Base-by-base conservation (phyloP, 2,329 filamentous ascomycete species). In the Aureobasidium vineae region DNA sequence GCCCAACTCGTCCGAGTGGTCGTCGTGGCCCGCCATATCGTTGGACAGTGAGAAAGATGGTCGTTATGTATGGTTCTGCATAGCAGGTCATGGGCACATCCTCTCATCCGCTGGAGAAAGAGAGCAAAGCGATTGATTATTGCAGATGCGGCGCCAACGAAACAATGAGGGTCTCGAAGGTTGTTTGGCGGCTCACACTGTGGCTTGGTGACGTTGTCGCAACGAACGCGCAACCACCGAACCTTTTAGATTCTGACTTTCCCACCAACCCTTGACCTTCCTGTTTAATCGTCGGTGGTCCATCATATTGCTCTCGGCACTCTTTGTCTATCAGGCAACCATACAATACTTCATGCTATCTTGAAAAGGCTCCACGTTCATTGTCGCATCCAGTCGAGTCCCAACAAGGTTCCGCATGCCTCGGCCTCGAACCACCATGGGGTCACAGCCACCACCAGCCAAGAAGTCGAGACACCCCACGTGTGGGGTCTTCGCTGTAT, bases 1-100 rank as follows among this genome's bases (percentile, higher is more conserved):
- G 26, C 64, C 66, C 21, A 68, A 50, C 49, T 68, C 28, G 65
- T 66, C 61, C 59, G 43, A 56, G 36, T 65, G 65, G 59, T 64
- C 68, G 52, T 61, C 70, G 59, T 68, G 69, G 69, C 38, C 70
- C 26, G 56, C 68, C 71, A 69, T 69, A 10, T 63, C 11, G 49
- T 41, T 50, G 23, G 33, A 57, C 5, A 19, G 8, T 41, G 23
- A 28, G 3, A 31, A 56, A 23, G 3, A n/a, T 38, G 31, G 36
- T 65, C 49, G 56, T 60, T 63, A 59, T 54, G 38, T 31, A 5
- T 28, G 23, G 21, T 41, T n/a, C 61, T 56, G 47, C 61, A 65
- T 65, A 56, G n/a, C 50, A 65, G 21, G n/a, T 65, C 50, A 56
- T 56, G 40, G 38, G 41, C n/a, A 16, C 36, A 56, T 38, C 2